Evolutionary conservation across 192 early-diverging fungal species (phyloP), one percentile per base, ranked within the genome.

Genomic region (Umbelopsis sp.): DNA sequence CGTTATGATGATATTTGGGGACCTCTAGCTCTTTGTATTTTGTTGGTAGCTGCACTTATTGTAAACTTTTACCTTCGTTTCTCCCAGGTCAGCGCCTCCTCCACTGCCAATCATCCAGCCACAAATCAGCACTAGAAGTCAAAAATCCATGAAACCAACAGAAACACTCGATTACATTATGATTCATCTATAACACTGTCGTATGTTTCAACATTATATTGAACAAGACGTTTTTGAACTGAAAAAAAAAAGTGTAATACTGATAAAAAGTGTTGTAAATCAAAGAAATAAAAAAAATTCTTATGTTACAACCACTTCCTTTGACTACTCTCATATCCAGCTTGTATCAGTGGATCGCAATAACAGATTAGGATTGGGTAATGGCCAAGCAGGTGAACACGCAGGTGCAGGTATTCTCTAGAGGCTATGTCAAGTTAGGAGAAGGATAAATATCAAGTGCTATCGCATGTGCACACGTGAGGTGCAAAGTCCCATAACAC

Each of bases 1-100:
- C 48, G 76, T n/a, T 67, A 70, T 16, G 76, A 78, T 49, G 76
- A 78, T 67, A 64, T 78, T 6, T 78, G 69, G 46, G 76, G 76
- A 16, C 76, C 76, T 35, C 49, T 47, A 15, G 71, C 70, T n/a
- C 67, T 78, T 21, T 78, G 76, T 67, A 66, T 78, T 16, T 37
- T 78, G 25, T 23, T 78, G 30, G 71, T 78, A 3, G 47, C 68
- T 37, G 76, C 76, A 5, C 52, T 78, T 20, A 25, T 66, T 22
- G 33, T 78, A 25, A 78, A 78, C 47, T 78, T 78, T 48, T 78
- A 78, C 12, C 50, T 78, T 23, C 67, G 76, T 44, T 50, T 69
- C n/a, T 52, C 72, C 37, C 46, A 46, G 35, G 22, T 30, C 27
- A 30, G 18, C 10, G 37, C 12, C 67, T 33, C 30, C 69, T 46